Conservation (phyloP, 2,329 filamentous ascomycete genomes). For the Pseudopyrenochaeta lycopersici region DNA sequence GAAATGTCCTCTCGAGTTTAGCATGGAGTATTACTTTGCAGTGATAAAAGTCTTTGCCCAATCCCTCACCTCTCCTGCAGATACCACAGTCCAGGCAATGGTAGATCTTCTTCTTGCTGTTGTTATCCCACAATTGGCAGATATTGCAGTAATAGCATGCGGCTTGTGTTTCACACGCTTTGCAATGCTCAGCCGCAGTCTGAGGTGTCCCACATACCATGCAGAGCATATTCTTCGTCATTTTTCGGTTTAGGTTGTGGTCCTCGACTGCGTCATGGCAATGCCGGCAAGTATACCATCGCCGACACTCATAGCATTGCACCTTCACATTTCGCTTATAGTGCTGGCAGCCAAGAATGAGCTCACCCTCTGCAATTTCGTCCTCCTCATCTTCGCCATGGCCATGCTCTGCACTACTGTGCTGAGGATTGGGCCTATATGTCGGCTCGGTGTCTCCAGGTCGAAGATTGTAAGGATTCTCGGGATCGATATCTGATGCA, state of each 20-base stretch:
- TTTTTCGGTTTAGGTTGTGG: slow-evolving; percentile 79
- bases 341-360: slow-evolving; percentile 80
- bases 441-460: slow-evolving; percentile 44
- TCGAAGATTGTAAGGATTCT: slow-evolving; percentile 47
- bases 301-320: slow-evolving; percentile 87
- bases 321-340: slow-evolving; percentile 97
- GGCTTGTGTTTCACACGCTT: slow-evolving; percentile 76
- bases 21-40: slow-evolving; percentile 75
- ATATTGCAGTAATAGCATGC: slow-evolving; percentile 93
- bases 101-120: slow-evolving; percentile 89
- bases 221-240: slow-evolving; percentile 95
- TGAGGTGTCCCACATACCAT: slow-evolving; percentile 94
- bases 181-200: slow-evolving; percentile 79
- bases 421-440: slow-evolving; percentile 30
- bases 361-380: slow-evolving; percentile 58
- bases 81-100: slow-evolving; percentile 97
- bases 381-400: slow-evolving; percentile 59
- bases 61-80: slow-evolving; percentile 85
- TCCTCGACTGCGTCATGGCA: slow-evolving; percentile 88
- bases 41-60: slow-evolving; percentile 97
- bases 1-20: slow-evolving; percentile 19
- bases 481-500: slow-evolving; percentile 43
- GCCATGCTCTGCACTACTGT: slow-evolving; percentile 48
- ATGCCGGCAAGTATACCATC: slow-evolving; percentile 94
- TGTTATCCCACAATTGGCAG: slow-evolving; percentile 97